phyloP scores from a whole-genome alignment of 1,284 basidiomycete genomes.

The Marasmius tenuissimus region DNA sequence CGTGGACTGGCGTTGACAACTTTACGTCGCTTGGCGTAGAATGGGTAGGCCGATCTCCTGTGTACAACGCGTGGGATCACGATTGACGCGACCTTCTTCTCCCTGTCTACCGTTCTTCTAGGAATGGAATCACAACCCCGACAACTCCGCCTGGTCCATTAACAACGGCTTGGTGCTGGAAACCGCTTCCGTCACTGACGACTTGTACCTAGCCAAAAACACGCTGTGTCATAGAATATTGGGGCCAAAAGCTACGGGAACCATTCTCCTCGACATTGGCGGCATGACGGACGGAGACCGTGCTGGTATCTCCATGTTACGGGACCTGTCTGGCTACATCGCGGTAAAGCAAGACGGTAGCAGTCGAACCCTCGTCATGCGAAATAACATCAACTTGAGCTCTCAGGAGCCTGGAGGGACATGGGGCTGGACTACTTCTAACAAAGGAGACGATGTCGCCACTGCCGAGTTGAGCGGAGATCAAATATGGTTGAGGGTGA shows the following conservation, averaged over 20 bases:
- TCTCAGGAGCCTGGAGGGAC: neutral
- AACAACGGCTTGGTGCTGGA: conserved; percentile 21
- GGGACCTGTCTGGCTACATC: conserved; percentile 24
- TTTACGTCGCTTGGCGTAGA: conserved; percentile 20
- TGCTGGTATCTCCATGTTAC: conserved; percentile 24
- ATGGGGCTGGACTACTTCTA: conserved; percentile 18
- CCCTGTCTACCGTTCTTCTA: neutral
- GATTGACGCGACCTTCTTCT: too few species aligned
- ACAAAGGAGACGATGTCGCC: conserved; percentile 18
- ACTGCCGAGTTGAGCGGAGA: conserved; percentile 14
- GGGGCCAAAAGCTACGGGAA: conserved; percentile 24
- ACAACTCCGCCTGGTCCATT: conserved; percentile 20
- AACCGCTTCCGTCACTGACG: conserved; percentile 22
- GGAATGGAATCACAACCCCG: conserved; percentile 30
- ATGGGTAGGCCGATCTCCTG: neutral
- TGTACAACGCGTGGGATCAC: too few species aligned
- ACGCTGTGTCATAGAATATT: conserved; percentile 24
- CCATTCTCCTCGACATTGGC: conserved; percentile 21
- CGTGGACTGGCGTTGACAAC: conserved; percentile 17
- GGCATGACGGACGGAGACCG: conserved; percentile 25
- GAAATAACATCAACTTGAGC: conserved; percentile 23
- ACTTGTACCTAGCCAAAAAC: conserved; percentile 25
- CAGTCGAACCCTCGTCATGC: conserved; percentile 15
- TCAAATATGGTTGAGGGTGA: conserved; percentile 22
- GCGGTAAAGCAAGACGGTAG: conserved; percentile 18